Evolutionary conservation across 495 filamentous ascomycete genomes (phyloP), one percentile per base, ranked within the genome.

Genomic region (Pyrenula aspistea): DNA sequence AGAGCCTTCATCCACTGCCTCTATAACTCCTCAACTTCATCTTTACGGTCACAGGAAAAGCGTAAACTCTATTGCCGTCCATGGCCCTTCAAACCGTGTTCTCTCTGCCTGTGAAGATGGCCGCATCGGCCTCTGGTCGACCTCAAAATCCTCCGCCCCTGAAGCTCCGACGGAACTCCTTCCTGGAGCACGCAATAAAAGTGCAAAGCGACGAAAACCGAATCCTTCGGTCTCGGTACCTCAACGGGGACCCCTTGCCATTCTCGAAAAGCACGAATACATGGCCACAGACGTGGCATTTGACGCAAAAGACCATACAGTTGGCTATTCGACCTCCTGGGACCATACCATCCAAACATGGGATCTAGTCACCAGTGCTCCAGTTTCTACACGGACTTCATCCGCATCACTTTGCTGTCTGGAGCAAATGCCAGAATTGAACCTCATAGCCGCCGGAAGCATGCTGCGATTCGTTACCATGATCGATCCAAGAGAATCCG

Each of bases 331-430:
- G 0, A 77, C 80, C 1, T 91, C 88, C 21, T 85, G 85, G 76
- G 93, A 97, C 73, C 91, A 95, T 70, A 86, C 87, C 0, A 73
- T 96, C 59, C 84, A 83, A 22, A 97, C 93, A 0, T 87, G 95
- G 80, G 93, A 98, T 74, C 81, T 98, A 12, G 80, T 87, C 0
- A 96, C 92, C 4, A 69, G 76, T 51, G 62, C 75, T 2, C 74
- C 83, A 11, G 88, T 96, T 47, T 87, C 87, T 63, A 88, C 87
- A 20, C 78, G 91, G 50, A 85, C 87, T 8, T 89, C 88, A 10
- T 81, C 86, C n/a, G 85, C 92, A 67, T 78, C 88, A 0, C 77
- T 97, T 1, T 77, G 91, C 54, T 88, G 83, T 1, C 75, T 96
- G 2, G 79, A 79, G 62, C 82, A 85, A 19, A 72, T 96, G 1